Evolutionary conservation across 345 rosid species (phyloP), one percentile per base, ranked within the genome.

Genomic region (Passiflora organensis): DNA sequence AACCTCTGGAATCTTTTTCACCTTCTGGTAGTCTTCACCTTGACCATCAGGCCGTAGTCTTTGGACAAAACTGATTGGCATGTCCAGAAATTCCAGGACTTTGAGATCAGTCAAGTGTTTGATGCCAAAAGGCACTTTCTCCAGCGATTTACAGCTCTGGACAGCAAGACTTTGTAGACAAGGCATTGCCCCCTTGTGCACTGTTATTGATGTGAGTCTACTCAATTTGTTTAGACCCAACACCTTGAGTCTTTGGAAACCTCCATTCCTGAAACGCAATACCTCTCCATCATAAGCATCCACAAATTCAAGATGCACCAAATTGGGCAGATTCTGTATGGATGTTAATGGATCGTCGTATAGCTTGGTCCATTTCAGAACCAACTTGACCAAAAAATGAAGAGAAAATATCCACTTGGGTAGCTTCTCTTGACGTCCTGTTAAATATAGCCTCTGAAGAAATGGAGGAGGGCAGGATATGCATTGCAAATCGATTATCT

Each of bases 331-430:
- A 58, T 50, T 36, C 22, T 59, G 66, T 9, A 72, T 24, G 9
- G 49, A 16, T 22, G 5, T 12, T 0, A 58, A 18, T 4, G 69
- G 72, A 36, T 72, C 69, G 10, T 67, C 42, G 4, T 20, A 16
- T 25, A 67, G 47, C 15, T 43, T 10, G 39, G 63, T 67, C 64
- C 60, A 64, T 42, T 42, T 46, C 6, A 68, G 34, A 5, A 13
- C 51, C 12, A 72, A 16, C 51, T 55, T 64, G 19, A 28, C 56
- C 63, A 72, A 44, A 17, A 28, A 36, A 32, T 63, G 42, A 5
- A 72, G 67, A 14, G 66, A 48, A 20, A 63, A 45, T 28, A 68
- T 58, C 70, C 73, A 72, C 2, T 60, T 28, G 12, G 77, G 77
- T 32, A 72, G 9, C 37, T 37, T 60, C 56, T 59, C 65, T 10